phyloP scores from a whole-genome alignment of 177 flowering plant species.

The Vitis hybrid region DNA sequence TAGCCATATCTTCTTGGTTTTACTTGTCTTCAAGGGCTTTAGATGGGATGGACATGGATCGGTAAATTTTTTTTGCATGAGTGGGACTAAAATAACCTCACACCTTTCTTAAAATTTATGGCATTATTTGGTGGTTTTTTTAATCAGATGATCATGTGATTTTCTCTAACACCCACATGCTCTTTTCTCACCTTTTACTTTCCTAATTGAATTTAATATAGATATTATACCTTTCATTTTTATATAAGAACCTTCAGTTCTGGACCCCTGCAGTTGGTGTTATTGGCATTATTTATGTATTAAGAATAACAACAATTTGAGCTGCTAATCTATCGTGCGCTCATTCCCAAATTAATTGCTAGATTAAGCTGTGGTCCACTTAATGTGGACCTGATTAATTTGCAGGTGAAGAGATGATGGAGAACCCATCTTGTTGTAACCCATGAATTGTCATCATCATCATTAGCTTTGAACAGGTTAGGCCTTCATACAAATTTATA shows the following conservation, averaged over 20 bases:
- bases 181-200: constrained; percentile 21
- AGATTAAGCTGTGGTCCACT: background rate
- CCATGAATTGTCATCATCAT: constrained; percentile 13
- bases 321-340: background rate
- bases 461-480: constrained; percentile 16
- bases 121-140: constrained; percentile 11
- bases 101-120: constrained; percentile 9
- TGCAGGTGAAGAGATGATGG: constrained; percentile 1
- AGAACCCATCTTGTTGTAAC: background rate
- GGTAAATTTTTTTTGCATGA: constrained; percentile 23
- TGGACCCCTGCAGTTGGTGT: too few species aligned
- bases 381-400: background rate
- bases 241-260: background rate
- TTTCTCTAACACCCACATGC: constrained; percentile 41
- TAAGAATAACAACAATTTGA: background rate
- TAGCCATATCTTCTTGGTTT: constrained; percentile 21
- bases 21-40: constrained; percentile 24
- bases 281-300: too few species aligned
- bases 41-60: background rate
- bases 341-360: background rate
- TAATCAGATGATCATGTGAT: constrained; percentile 36
- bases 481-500: constrained; percentile 4
- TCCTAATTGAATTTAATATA: constrained; percentile 14
- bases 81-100: constrained; percentile 20
- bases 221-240: background rate